Evolutionary conservation across 306 rosid genomes (phyloP).

Genomic region (Leucaena leucocephala): DNA sequence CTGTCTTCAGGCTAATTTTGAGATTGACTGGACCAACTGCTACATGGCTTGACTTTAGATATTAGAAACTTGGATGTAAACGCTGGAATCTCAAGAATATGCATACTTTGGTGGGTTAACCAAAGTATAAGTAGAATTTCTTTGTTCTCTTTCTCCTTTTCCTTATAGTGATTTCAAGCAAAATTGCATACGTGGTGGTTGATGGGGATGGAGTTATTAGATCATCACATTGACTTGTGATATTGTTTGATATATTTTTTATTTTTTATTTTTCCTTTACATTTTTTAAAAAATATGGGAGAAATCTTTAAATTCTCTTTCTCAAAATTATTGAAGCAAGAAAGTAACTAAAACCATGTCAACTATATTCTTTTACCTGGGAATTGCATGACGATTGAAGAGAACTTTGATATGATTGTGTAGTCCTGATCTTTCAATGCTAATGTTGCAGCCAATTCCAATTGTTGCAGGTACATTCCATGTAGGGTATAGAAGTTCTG

Average conservation of each 20-base stretch:
- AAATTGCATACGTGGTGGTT: neutral
- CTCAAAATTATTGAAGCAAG: conserved; percentile 2
- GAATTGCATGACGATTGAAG: conserved; percentile 10
- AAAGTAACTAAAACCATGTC: too few relatives aligned
- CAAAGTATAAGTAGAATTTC: neutral
- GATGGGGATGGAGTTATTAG: neutral
- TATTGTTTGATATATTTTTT: neutral
- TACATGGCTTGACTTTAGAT: neutral
- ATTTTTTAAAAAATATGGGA: neutral
- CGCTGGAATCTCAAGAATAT: neutral
- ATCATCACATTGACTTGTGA: neutral
- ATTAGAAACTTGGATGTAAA: neutral
- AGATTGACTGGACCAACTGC: neutral
- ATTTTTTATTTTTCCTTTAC: too few relatives aligned
- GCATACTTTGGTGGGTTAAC: neutral
- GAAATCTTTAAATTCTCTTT: conserved; percentile 3
- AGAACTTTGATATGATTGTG: conserved; percentile 10
- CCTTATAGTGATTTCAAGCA: neutral
- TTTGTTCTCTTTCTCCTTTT: neutral
- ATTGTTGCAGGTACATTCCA: conserved; percentile 65
- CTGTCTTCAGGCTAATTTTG: neutral
- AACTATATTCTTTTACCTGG: neutral
- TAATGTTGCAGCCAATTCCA: conserved; percentile 39
- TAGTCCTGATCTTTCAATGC: conserved; percentile 24
- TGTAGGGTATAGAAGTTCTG: conserved; percentile 57